Evolutionary conservation across 306 rosid species (phyloP).

Genomic region (Ziziphus jujuba): DNA sequence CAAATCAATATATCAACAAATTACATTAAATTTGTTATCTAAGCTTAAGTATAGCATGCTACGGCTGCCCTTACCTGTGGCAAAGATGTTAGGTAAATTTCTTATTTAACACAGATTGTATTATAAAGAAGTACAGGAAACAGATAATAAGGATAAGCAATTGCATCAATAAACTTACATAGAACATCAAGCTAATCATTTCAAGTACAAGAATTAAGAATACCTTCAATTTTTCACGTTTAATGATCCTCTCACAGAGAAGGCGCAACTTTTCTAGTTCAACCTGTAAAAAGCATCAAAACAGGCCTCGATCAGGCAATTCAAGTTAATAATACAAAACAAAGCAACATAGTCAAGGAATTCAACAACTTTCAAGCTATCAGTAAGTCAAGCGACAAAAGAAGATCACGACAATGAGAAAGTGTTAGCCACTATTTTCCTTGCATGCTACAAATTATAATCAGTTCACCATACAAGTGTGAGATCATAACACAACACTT

Average conservation of each 20-base stretch:
- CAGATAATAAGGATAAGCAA: neutral
- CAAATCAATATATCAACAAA: no score
- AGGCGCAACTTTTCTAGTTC: constrained; percentile 94
- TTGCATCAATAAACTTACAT: neutral
- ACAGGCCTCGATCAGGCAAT: constrained; percentile 13
- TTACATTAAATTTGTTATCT: no score
- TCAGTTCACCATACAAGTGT: no score
- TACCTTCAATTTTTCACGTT: constrained; percentile 95
- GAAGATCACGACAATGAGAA: no score
- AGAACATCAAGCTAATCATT: neutral
- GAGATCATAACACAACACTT: no score
- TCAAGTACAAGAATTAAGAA: neutral
- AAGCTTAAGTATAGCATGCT: no score
- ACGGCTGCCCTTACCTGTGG: no score
- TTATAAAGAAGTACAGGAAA: neutral
- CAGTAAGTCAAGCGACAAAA: neutral
- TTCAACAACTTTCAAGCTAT: neutral
- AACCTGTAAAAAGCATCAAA: constrained; percentile 58
- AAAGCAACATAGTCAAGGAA: neutral
- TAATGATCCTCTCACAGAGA: constrained; percentile 93
- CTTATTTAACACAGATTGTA: neutral
- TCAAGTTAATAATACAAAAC: constrained; percentile 2
- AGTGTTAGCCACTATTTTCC: no score
- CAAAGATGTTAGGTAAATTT: no score
- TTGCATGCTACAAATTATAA: no score